Base-by-base conservation (phyloP, 1,284 basidiomycete genomes). In the Naganishia albida region DNA sequence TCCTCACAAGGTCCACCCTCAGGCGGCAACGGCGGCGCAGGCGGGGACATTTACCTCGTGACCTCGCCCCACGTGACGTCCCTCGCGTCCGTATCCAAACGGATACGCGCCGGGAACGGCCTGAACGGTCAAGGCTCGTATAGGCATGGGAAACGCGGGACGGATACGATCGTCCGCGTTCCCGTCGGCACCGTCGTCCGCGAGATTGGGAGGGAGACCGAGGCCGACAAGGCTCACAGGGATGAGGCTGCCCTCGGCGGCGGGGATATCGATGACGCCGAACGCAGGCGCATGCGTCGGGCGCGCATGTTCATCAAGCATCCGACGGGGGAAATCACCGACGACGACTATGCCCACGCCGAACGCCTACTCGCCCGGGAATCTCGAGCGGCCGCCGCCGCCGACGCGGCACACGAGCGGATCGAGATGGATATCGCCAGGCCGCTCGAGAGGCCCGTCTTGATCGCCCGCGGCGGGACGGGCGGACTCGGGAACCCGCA, bases 401-500 rank as follows among this genome's bases (percentile, higher is more conserved):
- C 30, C 40, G 64, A 60, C 3, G 44, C 64, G 3, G 34, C 50
- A 7, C 65, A 38, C 25, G 10, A 54, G 51, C 52, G 15, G n/a
- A 82, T 93, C 0, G 86, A 88, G 3, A 80, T 85, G 3, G 86
- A 87, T 28, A 83, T 82, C 8, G 72, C 83, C 43, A 80, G 81
- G 10, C 84, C 75, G 13, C 72, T 75, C 7, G 67, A 85, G 57
- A 80, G 83, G 23, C 79, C 87, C 0, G 84, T 90, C 59, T 80
- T 94, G 12, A 77, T 96, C 44, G 87, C 89, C 0, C 74, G 84
- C 2, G 96, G 96, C 1, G 96, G 96, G 0, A 70, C 76, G 2
- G 92, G 93, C 1, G 96, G 96, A 0, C 76, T 89, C 15, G 96
- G 96, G 7, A 99, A 99, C 73, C 90, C 93, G 0, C 87, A 89